These are phyloP conservation scores for Alloteropsis angusta DNA, from an alignment of 202 grass and related monocot genomes.

Conservation along the genomic window DNA sequence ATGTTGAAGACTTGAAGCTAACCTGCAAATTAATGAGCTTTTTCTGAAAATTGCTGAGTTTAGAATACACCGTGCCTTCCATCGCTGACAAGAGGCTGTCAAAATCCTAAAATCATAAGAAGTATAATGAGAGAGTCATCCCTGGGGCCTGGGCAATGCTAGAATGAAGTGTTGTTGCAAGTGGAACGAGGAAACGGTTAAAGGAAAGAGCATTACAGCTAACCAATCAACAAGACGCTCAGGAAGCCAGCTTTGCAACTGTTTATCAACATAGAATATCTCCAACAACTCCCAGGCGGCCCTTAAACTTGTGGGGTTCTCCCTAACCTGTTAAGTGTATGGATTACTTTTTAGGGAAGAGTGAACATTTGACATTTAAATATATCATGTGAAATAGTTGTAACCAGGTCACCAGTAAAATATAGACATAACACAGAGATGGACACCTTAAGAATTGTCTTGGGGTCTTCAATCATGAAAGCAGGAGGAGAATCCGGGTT, in stretches of 20 bases:
- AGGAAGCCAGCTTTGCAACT: conserved; percentile 75
- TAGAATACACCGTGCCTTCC: conserved; percentile 43
- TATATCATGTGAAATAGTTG: conserved; percentile 6
- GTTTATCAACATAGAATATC: conserved; percentile 97
- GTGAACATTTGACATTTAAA: background rate
- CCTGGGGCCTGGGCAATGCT: background rate
- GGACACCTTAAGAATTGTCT: conserved; percentile 59
- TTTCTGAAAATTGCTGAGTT: conserved; percentile 62
- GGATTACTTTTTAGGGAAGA: conserved; percentile 19
- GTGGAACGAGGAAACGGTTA: background rate
- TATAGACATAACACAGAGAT: background rate
- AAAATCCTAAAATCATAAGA: conserved; percentile 52
- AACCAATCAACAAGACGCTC: conserved; percentile 97
- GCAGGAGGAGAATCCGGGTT: conserved; percentile 26
- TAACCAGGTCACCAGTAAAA: conserved; percentile 3
- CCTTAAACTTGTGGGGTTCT: conserved; percentile 62
- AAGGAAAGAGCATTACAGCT: conserved; percentile 71
- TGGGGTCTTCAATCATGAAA: conserved; percentile 58
- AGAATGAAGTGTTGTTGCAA: background rate
- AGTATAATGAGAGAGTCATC: conserved; percentile 1
- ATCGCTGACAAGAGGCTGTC: conserved; percentile 59
- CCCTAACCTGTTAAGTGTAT: conserved; percentile 33
- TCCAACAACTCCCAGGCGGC: conserved; percentile 93
- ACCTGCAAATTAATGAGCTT: conserved; percentile 71
- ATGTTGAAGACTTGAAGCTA: background rate